Conservation (phyloP, 2,329 filamentous ascomycete genomes). For the Pyricularia sp. region DNA sequence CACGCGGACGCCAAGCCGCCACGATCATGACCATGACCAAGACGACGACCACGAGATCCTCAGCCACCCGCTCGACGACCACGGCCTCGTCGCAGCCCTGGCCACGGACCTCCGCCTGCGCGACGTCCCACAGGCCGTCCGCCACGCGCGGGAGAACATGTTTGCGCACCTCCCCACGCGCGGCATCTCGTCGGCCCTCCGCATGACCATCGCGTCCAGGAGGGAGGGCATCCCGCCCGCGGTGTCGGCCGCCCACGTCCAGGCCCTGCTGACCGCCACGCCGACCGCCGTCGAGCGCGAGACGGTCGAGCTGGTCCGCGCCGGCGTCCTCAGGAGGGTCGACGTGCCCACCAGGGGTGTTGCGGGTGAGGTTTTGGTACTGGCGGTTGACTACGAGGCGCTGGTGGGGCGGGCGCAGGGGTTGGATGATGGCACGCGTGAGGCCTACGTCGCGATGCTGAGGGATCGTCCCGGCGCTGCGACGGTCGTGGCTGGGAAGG, state of each 20-base stretch:
- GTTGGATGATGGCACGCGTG: slow-evolving; percentile 32
- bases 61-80: slow-evolving; percentile 44
- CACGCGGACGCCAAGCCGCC: slow-evolving; percentile 8
- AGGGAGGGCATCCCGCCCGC: slow-evolving; percentile 51
- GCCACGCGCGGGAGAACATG: slow-evolving; percentile 50
- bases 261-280: slow-evolving; percentile 45
- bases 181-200: slow-evolving; percentile 12
- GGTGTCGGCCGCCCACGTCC: slow-evolving; percentile 56
- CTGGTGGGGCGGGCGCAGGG: slow-evolving; percentile 26
- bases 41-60: slow-evolving; percentile 24
- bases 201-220: slow-evolving; percentile 42
- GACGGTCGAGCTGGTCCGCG: slow-evolving; percentile 48
- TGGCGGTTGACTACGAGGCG: slow-evolving; percentile 44
- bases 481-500: slow-evolving; percentile 23
- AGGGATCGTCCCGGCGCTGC: slow-evolving; percentile 36
- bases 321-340: slow-evolving; percentile 51
- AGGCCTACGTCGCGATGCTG: slow-evolving; percentile 43
- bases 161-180: slow-evolving; percentile 53
- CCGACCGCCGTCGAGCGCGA: slow-evolving; percentile 60
- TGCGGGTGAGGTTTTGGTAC: slow-evolving; percentile 56
- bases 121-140: slow-evolving; percentile 56
- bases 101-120: slow-evolving; percentile 45
- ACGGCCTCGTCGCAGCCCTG: slow-evolving; percentile 45
- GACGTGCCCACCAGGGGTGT: slow-evolving; percentile 50
- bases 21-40: slow-evolving; percentile 14